Evolutionary conservation across 441 rosid genomes (phyloP), one percentile per base, ranked within the genome.

Genomic region (Capsella rubella): DNA sequence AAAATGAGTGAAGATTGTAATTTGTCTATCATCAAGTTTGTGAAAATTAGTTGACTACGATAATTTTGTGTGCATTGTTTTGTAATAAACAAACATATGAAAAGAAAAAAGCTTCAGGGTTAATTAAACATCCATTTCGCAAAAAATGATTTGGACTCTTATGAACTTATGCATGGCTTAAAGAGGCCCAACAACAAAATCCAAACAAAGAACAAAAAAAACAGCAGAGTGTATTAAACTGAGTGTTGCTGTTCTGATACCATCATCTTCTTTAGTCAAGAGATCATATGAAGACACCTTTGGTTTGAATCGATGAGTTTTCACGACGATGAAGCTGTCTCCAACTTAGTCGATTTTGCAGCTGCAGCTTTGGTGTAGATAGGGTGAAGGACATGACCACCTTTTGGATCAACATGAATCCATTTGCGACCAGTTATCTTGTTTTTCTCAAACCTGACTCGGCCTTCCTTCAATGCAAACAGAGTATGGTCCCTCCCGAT

Each of bases 401-500:
- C 87, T 73, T 79, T 86, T 13, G 96, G 97, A 47, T 84, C 88
- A 50, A 89, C 84, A 75, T 92, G 96, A 59, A 90, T 89, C 96
- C 95, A 92, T 64, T 89, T 89, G 35, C 86, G 90, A 10, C 91
- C 89, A 4, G 82, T 86, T 15, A 89, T 71, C 61, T 85, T 89
- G 72, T 85, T 78, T 5, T 69, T 81, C 75, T 89, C 91, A 40
- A 90, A 87, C 78, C 85, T 90, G 14, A 90, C 93, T 35, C 75
- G 70, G 11, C 98, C 98, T 82, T 88, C 98, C 73, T 89, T 89
- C 42, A 95, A 59, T 0, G 98, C 97, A 79, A 62, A 90, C 54
- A 92, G 83, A 16, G 97, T 89, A 81, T 92, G 97, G 73, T 90
- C 97, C 77, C 86, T 92, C 71, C 97, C 97, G 0, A 92, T 84